Evolutionary conservation across 306 rosid genomes (phyloP).

Genomic region (Vigna trinervia): DNA sequence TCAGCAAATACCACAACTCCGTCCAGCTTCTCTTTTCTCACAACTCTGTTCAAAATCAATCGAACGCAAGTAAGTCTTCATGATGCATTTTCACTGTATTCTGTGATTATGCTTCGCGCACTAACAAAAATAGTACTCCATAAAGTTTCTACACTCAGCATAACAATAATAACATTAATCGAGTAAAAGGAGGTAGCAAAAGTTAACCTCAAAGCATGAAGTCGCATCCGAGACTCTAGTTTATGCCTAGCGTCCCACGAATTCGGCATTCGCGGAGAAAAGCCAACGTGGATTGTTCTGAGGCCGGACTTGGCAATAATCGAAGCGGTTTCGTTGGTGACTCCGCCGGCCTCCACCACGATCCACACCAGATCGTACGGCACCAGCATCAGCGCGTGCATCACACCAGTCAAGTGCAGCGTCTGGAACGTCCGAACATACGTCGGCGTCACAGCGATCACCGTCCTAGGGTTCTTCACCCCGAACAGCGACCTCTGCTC

Average conservation of each 20-base stretch:
- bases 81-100: slow-evolving; percentile 25
- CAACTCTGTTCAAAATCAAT: slow-evolving; percentile 67
- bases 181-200: slow-evolving; percentile 16
- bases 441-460: slow-evolving; percentile 86
- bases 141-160: slow-evolving; percentile 10
- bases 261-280: slow-evolving; percentile 68
- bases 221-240: slow-evolving; percentile 84
- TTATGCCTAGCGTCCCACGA: slow-evolving; percentile 89
- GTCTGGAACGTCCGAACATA: slow-evolving; percentile 91
- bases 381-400: slow-evolving; percentile 93
- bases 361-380: slow-evolving; percentile 92
- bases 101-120: not conserved
- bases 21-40: slow-evolving; percentile 82
- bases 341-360: slow-evolving; percentile 94
- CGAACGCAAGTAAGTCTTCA: slow-evolving; percentile 25
- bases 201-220: slow-evolving; percentile 82
- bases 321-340: slow-evolving; percentile 84
- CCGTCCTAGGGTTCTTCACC: slow-evolving; percentile 75
- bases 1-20: slow-evolving; percentile 94
- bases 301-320: slow-evolving; percentile 74
- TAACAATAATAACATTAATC: slow-evolving; percentile 10
- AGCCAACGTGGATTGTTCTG: slow-evolving; percentile 73
- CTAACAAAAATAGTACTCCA: slow-evolving; percentile 8
- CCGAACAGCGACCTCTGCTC: slow-evolving; percentile 93
- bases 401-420: slow-evolving; percentile 87